Base-by-base conservation (phyloP, 257 asterid genomes). In the Linderniella brevidens region DNA sequence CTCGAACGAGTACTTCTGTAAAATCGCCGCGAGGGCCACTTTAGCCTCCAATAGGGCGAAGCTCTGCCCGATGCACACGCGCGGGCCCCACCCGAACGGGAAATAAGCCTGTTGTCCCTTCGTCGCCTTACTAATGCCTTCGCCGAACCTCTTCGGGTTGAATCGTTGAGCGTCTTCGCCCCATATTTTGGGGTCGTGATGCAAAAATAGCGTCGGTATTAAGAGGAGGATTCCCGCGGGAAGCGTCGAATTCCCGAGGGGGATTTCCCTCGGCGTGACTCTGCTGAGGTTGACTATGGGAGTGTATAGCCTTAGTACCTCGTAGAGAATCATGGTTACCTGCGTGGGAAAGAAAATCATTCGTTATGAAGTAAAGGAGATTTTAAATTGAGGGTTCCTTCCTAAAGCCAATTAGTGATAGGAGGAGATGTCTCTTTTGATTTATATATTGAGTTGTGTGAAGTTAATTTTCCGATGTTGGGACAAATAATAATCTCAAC, bases 1-100 rank as follows among this genome's bases (percentile, higher is more conserved):
- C 41, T 72, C 64, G 4, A 76, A 64, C 0, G 68, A 40, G 19
- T 52, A 76, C 13, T 42, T 39, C 14, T 58, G 65, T 38, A 76
- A 39, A 5, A 72, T 63, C 68, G 61, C 56, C 8, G 69, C 58
- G 13, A 72, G 1, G 0, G 60, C 77, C 42, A 76, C 45, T 53
- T 72, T 76, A 0, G 80, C 77, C 52, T 76, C 77, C 18, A 72
- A 35, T 62, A 72, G 35, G 0, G 79, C 69, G 2, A 75, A 66
- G 40, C 53, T 75, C 52, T 75, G 83, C 4, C 72, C 74, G 4
- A 71, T 60, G 65, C 82, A 75, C 13, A 65, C 59, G 8, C 77
- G 60, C 5, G 77, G 80, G 14, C 75, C 80, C 61, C 68, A 44
- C 0, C 77, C 67, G 35, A 76, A 76, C 0, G 84, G 80, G 35